Evolutionary conservation across 257 asterid genomes (phyloP), one percentile per base, ranked within the genome.

Genomic region (Solanum lycopersicoides): DNA sequence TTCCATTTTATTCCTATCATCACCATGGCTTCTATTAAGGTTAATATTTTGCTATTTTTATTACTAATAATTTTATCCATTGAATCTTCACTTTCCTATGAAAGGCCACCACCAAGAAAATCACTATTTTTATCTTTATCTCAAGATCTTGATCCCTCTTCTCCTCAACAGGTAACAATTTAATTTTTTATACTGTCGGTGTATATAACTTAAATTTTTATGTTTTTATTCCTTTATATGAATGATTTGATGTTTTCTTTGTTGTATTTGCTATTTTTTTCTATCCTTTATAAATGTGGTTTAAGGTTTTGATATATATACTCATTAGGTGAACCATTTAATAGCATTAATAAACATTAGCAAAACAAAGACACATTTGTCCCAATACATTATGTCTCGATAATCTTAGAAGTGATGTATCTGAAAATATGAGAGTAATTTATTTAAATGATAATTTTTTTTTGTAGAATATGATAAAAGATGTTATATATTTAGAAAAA

Each of bases 121-220:
- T 41, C 89, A 66, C 18, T 72, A 20, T 88, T 82, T 74, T 45
- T 86, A 65, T 71, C 92, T 8, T 89, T 69, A 75, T 44, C 89
- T 47, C 14, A 50, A 21, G 83, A 83, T 82, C 89, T 44, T 30
- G 69, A 82, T 76, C 74, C 92, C 12, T 50, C 86, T 44, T 89
- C 93, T 71, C 94, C 94, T 11, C 93, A 92, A 88, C 94, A 92
- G 93, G 94, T 92, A 45, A 86, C 15, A 34, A 72, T 37, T 37
- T 37, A 11, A 37, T 37, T 35, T 35, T 35, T 71, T 74, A 37
- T 74, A 74, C 0, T 37, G 12, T 21, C 0, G 0, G 3, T 37
- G 2, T 21, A 37, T 73, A 73, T 73, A 73, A 73, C 3, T 72
- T 34, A 72, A 72, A 73, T 35, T 21, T 23, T 23, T 37, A 28